Percentiles rank a stretch among this genome's conserved stretches.
Evolutionary conservation across 192 early-diverging fungal species (phyloP).

Genomic region (Borealophlyctis nickersoniae): DNA sequence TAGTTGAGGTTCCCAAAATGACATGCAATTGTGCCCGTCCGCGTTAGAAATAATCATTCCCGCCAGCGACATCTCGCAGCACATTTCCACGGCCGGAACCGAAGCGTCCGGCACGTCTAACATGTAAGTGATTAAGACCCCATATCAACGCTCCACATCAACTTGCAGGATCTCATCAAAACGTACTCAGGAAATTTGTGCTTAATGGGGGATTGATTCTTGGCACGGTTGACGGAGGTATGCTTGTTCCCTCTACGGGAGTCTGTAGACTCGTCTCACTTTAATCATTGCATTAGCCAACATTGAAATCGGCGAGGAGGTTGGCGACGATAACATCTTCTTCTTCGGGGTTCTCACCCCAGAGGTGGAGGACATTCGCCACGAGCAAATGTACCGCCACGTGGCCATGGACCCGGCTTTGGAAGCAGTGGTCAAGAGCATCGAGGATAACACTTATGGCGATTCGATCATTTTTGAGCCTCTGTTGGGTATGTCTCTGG

Average conservation of each 20-base stretch:
- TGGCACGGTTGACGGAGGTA: constrained; percentile 88
- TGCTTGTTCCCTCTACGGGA: not conserved
- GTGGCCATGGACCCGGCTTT: constrained; percentile 76
- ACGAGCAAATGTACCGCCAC: constrained; percentile 78
- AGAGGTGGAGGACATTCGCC: constrained; percentile 91
- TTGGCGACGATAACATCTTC: constrained; percentile 97
- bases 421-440: constrained; percentile 74
- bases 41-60: constrained; percentile 82
- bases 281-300: constrained; percentile 59
- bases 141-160: not conserved
- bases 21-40: not conserved
- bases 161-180: not conserved
- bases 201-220: constrained; percentile 97
- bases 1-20: constrained; percentile 1
- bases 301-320: constrained; percentile 96
- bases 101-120: constrained; percentile 99
- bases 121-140: constrained; percentile 50
- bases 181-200: constrained; percentile 89
- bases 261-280: constrained; percentile 7
- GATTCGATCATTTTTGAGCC: constrained; percentile 53
- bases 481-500: constrained; percentile 22
- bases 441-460: constrained; percentile 80
- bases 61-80: constrained; percentile 98
- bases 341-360: constrained; percentile 91
- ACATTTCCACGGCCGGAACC: constrained; percentile 98